Conservation (phyloP, 768 basidiomycete genomes). For the Hypsizygus marmoreus region DNA sequence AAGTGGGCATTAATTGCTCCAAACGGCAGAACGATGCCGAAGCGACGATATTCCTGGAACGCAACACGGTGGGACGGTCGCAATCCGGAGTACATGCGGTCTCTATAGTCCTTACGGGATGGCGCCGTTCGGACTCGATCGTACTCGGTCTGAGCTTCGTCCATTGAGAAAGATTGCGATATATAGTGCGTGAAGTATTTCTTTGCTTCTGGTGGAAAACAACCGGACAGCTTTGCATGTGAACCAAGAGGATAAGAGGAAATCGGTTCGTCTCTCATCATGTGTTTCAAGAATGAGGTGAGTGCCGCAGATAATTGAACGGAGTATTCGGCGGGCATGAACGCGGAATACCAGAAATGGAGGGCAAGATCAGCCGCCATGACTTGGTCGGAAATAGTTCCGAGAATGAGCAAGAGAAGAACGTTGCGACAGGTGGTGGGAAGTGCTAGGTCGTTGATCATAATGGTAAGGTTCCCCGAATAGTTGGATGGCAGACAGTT, state of each 20-base stretch:
- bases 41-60: conserved; percentile 37
- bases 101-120: conserved; percentile 36
- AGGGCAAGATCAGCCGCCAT: conserved; percentile 45
- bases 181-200: conserved; percentile 1
- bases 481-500: conserved; percentile 44
- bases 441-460: conserved; percentile 42
- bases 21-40: conserved; percentile 51
- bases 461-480: conserved; percentile 37
- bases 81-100: conserved; percentile 37
- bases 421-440: conserved; percentile 40
- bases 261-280: conserved; percentile 6
- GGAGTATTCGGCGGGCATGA: conserved; percentile 36
- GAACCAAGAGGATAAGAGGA: conserved; percentile 9
- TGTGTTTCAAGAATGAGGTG: conserved; percentile 17
- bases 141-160: conserved; percentile 32
- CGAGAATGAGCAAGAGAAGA: conserved; percentile 42
- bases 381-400: conserved; percentile 28
- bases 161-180: conserved; percentile 3
- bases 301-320: conserved; percentile 17
- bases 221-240: conserved; percentile 9
- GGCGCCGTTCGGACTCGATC: conserved; percentile 35
- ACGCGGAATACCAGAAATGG: conserved; percentile 51
- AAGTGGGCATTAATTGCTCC: conserved; percentile 43
- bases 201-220: neutral
- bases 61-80: conserved; percentile 47